Conservation (phyloP, 163 green algal species). For the Coccomyxa subellipsoidea region DNA sequence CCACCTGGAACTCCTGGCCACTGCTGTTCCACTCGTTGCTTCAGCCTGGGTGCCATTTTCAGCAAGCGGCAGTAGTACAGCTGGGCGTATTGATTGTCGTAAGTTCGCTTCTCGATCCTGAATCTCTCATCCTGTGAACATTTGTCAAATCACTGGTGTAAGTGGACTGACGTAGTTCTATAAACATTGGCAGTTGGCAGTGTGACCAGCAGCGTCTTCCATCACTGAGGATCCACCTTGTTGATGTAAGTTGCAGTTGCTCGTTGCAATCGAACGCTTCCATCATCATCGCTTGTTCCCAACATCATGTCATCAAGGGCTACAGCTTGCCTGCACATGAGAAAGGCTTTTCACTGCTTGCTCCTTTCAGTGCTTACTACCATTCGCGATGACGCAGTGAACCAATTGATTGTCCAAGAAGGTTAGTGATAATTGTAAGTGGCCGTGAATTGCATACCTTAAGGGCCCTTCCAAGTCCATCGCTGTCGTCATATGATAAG, state of each 20-base stretch:
- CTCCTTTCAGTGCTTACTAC: no score
- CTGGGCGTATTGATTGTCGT: slow-evolving; percentile 81
- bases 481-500: no score
- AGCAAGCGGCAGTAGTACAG: slow-evolving; percentile 90
- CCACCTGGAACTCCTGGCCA: slow-evolving; percentile 73
- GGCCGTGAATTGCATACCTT: no score
- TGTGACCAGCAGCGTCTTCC: background rate
- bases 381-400: no score
- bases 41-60: slow-evolving; percentile 56
- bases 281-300: background rate
- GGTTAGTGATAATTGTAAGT: no score
- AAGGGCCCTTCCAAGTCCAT: no score
- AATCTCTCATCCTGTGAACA: slow-evolving; percentile 21
- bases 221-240: background rate
- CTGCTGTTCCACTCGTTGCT: slow-evolving; percentile 30
- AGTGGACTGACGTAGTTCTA: background rate
- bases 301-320: background rate
- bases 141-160: background rate
- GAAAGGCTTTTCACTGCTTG: no score
- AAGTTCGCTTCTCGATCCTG: slow-evolving; percentile 9
- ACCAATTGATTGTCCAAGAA: no score
- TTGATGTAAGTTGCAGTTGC: slow-evolving; percentile 10
- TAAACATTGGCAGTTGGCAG: background rate
- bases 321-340: background rate
- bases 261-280: background rate